phyloP scores from a whole-genome alignment of 148 eudicot species.

The Linanthus parryae region DNA sequence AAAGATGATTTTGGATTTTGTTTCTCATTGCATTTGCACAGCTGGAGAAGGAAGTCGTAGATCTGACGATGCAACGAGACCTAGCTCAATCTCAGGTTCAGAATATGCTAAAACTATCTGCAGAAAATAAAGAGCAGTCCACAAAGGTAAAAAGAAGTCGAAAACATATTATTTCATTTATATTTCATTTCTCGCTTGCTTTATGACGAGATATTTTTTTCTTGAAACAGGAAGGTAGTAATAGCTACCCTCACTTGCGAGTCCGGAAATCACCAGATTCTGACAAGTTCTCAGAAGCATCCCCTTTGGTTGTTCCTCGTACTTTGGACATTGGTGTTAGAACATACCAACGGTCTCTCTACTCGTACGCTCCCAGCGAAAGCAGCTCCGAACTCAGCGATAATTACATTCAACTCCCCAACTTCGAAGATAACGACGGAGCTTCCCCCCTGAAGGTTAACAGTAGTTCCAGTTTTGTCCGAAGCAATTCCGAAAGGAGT shows the following conservation, averaged over 20 bases:
- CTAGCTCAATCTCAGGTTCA: slow-evolving; percentile 64
- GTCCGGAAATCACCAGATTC: slow-evolving; percentile 38
- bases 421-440: slow-evolving; percentile 48
- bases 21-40: too few relatives aligned
- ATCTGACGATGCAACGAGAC: slow-evolving; percentile 60
- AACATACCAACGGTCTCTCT: slow-evolving; percentile 27
- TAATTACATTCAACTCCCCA: slow-evolving; percentile 34
- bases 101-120: slow-evolving; percentile 39
- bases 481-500: slow-evolving; percentile 26
- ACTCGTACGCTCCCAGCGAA: slow-evolving; percentile 48
- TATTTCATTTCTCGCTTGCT: too few relatives aligned
- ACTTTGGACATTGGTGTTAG: slow-evolving; percentile 27
- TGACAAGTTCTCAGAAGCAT: slow-evolving; percentile 32
- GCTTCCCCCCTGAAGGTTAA: slow-evolving; percentile 23
- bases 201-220: too few relatives aligned
- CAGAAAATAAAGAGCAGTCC: slow-evolving; percentile 32
- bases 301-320: slow-evolving; percentile 34
- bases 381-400: slow-evolving; percentile 71
- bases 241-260: slow-evolving; percentile 48
- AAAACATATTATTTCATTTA: too few relatives aligned
- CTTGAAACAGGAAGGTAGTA: too few relatives aligned
- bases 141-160: too few relatives aligned
- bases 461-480: slow-evolving; percentile 18
- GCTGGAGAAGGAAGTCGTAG: slow-evolving; percentile 68
- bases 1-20: too few relatives aligned